Conservation (phyloP, 2,329 filamentous ascomycete species). For the Gaeumannomyces sp. region DNA sequence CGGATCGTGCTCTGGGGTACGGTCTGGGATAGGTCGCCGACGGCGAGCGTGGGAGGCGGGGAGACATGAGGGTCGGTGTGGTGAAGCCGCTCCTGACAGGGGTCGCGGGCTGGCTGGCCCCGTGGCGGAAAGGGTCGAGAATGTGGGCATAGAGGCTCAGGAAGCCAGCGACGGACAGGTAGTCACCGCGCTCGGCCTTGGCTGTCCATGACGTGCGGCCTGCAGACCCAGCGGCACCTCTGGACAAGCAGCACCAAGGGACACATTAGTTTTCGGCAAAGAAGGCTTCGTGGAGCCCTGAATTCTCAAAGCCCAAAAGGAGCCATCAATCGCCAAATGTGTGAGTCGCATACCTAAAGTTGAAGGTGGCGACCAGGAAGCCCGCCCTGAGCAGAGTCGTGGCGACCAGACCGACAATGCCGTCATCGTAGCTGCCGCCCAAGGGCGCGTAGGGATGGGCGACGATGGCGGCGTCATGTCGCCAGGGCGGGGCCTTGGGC, state of each 20-base stretch:
- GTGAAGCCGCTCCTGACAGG: conserved; percentile 4
- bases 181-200: conserved; percentile 74
- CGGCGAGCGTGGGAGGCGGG: background rate
- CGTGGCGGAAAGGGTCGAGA: conserved; percentile 37
- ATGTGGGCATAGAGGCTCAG: conserved; percentile 65
- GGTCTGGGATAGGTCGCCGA: conserved; percentile 10
- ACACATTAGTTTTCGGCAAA: conserved; percentile 27
- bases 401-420: conserved; percentile 62
- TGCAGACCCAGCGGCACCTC: conserved; percentile 68
- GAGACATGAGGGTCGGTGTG: conserved; percentile 9
- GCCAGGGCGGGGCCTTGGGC: conserved; percentile 33
- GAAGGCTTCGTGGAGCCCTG: background rate
- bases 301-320: background rate
- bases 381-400: conserved; percentile 60
- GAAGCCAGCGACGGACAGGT: conserved; percentile 75
- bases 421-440: conserved; percentile 80
- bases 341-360: conserved; percentile 62
- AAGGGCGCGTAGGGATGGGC: conserved; percentile 89
- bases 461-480: conserved; percentile 54
- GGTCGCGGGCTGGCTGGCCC: conserved; percentile 1
- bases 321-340: too few species aligned
- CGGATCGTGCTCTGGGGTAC: conserved; percentile 1
- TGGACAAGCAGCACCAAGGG: background rate
- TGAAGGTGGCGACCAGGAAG: conserved; percentile 80
- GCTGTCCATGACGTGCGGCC: conserved; percentile 85